Evolutionary conservation across 1,284 basidiomycete species (phyloP).

Genomic region (Moniliella sp.): DNA sequence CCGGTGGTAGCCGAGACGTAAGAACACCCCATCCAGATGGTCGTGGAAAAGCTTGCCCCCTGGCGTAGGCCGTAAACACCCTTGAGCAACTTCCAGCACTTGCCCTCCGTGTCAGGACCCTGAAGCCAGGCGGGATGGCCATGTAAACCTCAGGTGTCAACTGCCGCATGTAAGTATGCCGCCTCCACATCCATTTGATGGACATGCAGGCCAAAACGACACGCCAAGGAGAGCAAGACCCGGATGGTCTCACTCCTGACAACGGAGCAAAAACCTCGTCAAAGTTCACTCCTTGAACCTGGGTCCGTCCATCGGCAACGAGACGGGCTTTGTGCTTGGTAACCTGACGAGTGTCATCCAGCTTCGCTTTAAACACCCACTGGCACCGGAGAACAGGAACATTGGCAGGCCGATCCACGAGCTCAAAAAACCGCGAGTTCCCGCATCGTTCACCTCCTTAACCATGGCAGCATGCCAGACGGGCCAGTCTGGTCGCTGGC

Average conservation of each 20-base stretch:
- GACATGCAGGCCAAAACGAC: background rate
- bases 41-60: too few relatives aligned
- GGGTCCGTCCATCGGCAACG: conserved; percentile 2
- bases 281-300: conserved; percentile 3
- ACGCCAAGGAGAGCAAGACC: background rate
- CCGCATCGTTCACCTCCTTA: background rate
- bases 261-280: conserved; percentile 4
- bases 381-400: conserved; percentile 17
- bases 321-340: conserved; percentile 3
- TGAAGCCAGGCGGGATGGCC: background rate
- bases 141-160: background rate
- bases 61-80: too few relatives aligned
- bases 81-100: too few relatives aligned
- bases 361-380: conserved; percentile 37
- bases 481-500: background rate
- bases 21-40: too few relatives aligned
- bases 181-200: conserved; percentile 1
- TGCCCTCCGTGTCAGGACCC: too few relatives aligned
- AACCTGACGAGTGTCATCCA: conserved; percentile 26
- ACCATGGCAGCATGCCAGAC: background rate
- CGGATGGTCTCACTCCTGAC: background rate
- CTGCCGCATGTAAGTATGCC: background rate
- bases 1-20: too few relatives aligned
- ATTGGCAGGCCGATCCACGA: conserved; percentile 13
- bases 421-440: background rate